phyloP scores from a whole-genome alignment of 176 grass and related monocot genomes.

The Thinopyrum elongatum region DNA sequence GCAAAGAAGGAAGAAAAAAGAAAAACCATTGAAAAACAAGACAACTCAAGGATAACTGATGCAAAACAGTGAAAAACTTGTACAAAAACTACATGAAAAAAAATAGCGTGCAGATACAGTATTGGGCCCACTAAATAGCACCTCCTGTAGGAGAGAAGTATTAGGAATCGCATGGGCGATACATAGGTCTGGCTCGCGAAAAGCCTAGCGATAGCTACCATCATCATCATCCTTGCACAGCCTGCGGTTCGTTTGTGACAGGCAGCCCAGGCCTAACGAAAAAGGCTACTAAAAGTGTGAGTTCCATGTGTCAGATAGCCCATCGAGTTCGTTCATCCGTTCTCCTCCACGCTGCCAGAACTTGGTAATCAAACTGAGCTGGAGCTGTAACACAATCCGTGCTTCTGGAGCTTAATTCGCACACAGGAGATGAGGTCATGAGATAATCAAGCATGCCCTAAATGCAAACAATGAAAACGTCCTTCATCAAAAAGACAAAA shows the following conservation, averaged over 20 bases:
- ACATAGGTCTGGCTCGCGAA: too few relatives aligned
- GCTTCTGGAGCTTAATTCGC: not conserved
- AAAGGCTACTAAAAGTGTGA: not conserved
- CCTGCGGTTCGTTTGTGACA: not conserved
- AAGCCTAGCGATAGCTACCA: too few relatives aligned
- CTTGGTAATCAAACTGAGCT: not conserved
- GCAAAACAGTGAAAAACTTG: too few relatives aligned
- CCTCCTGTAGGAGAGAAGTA: too few relatives aligned
- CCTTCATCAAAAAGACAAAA: not conserved
- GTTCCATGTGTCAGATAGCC: not conserved
- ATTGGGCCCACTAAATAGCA: too few relatives aligned
- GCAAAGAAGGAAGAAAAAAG: too few relatives aligned
- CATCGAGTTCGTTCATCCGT: not conserved
- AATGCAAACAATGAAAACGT: not conserved
- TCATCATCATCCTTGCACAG: not conserved
- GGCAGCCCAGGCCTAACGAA: not conserved
- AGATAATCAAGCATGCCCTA: not conserved
- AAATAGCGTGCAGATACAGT: too few relatives aligned
- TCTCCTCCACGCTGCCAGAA: not conserved
- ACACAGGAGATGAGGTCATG: not conserved
- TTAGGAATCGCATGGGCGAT: too few relatives aligned
- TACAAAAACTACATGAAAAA: too few relatives aligned
- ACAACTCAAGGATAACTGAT: too few relatives aligned
- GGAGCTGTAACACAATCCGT: not conserved
- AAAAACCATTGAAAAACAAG: too few relatives aligned